Evolutionary conservation across 805 yeast species (phyloP), one percentile per base, ranked within the genome.

Genomic region (Tetrapisispora fleetii): DNA sequence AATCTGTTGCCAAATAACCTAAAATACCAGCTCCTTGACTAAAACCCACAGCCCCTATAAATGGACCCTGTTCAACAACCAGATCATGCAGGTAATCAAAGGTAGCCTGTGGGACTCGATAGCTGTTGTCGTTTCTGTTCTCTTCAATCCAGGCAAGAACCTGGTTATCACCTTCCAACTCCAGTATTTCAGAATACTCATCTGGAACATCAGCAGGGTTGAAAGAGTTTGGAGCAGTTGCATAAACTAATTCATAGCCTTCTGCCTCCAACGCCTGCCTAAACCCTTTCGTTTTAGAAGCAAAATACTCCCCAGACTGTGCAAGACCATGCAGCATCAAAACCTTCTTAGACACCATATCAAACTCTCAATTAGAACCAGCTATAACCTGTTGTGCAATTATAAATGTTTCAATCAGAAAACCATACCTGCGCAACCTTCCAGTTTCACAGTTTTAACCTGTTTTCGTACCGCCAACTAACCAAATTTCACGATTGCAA

Each of bases 21-120:
- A 84, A 80, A n/a, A 91, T 67, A 1, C 91, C 95, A 1, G 96
- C 95, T 45, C 99, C 99, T 67, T 93, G 98, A 28, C 95, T 83
- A 60, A 93, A 93, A 0, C 97, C 97, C 35, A 93, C 63, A 4
- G 90, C 62, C 1, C 97, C 99, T 7, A 79, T 84, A 54, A 87
- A 81, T 0, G 96, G 95, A 1, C 83, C 85, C 37, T 81, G 76
- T 40, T 75, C 72, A 4, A 74, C 61, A 4, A 83, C 67, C 47
- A 76, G 78, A 30, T 73, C 63, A 32, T 63, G 69, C 46, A 73
- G 67, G 50, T 66, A 62, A 10, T 58, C 67, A 1, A 82, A 59
- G 2, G 81, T 62, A 1, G 55, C 74, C 16, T 57, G 59, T 1
- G 65, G 63, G 5, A 67, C 50, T 2, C 50, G 51, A 39, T 65